Evolutionary conservation across 495 filamentous ascomycete species (phyloP).

Genomic region (Amphirosellinia nigrospora): DNA sequence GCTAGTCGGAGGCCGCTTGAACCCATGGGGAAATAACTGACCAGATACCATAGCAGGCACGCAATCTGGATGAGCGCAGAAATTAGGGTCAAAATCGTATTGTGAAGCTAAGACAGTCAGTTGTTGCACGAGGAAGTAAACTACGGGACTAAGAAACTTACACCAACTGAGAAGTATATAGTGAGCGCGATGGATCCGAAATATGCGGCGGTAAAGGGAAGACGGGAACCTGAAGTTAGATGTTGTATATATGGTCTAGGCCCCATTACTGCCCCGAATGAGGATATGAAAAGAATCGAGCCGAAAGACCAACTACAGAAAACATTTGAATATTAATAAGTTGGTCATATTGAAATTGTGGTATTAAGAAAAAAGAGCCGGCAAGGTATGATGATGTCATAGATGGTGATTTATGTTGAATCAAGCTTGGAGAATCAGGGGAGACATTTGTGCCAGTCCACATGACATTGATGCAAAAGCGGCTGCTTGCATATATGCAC

Average conservation of each 20-base stretch:
- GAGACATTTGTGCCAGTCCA: slow-evolving; percentile 35
- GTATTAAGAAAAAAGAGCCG: background rate
- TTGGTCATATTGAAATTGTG: slow-evolving; percentile 21
- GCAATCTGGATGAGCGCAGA: slow-evolving; percentile 82
- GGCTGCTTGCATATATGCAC: slow-evolving; percentile 40
- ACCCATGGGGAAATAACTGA: slow-evolving; percentile 99
- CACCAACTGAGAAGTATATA: slow-evolving; percentile 87
- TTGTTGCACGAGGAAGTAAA: slow-evolving; percentile 4
- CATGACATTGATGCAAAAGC: slow-evolving; percentile 40
- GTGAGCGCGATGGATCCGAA: slow-evolving; percentile 93
- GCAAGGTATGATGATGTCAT: slow-evolving; percentile 21
- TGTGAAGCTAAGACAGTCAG: slow-evolving; percentile 68
- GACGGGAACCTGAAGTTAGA: slow-evolving; percentile 79
- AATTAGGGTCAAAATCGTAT: slow-evolving; percentile 80
- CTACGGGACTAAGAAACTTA: slow-evolving; percentile 58
- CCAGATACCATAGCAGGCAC: slow-evolving; percentile 87
- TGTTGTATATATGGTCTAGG: slow-evolving; percentile 81
- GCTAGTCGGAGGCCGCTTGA: slow-evolving; percentile 86
- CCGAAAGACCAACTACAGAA: slow-evolving; percentile 86
- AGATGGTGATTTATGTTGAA: slow-evolving; percentile 26
- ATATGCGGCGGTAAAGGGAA: slow-evolving; percentile 96
- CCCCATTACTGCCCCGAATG: slow-evolving; percentile 94
- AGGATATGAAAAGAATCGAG: slow-evolving; percentile 85
- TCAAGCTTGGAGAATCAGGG: slow-evolving; percentile 31
- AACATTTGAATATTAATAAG: slow-evolving; percentile 26